Evolutionary conservation across 2,329 filamentous ascomycete species (phyloP).

Genomic region (Calonectria hawksworthii): DNA sequence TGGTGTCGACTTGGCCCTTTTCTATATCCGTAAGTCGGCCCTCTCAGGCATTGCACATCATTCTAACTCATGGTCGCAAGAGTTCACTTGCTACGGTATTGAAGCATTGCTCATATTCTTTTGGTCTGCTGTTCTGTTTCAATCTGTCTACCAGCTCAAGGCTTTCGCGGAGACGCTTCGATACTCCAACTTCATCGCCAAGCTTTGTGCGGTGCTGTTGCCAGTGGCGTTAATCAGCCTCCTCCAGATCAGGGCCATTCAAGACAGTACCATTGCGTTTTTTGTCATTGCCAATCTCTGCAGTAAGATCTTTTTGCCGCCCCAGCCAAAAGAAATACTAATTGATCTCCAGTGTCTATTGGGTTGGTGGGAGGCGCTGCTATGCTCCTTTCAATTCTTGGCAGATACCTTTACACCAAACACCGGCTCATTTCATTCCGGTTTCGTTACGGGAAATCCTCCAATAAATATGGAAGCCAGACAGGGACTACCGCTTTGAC

Average conservation of each 20-base stretch:
- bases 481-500: background rate
- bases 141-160: conserved; percentile 23
- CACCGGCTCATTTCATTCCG: conserved; percentile 22
- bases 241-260: conserved; percentile 10
- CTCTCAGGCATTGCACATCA: background rate
- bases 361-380: conserved; percentile 24
- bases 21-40: conserved; percentile 60
- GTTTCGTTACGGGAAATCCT: conserved; percentile 24
- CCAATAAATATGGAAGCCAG: background rate
- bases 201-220: conserved; percentile 17
- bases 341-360: conserved; percentile 17
- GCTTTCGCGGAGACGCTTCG: conserved; percentile 8
- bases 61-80: conserved; percentile 44
- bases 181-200: conserved; percentile 21
- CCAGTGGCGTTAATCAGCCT: conserved; percentile 15
- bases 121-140: conserved; percentile 53
- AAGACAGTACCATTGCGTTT: conserved; percentile 13
- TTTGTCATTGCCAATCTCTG: conserved; percentile 26
- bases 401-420: conserved; percentile 27
- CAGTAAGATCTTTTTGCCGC: conserved; percentile 7
- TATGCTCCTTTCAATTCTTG: conserved; percentile 29
- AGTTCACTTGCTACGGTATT: conserved; percentile 66
- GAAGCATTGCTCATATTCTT: conserved; percentile 61
- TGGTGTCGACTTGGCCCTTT: conserved; percentile 58
- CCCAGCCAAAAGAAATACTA: background rate